Evolutionary conservation across 371 early-diverging fungal genomes (phyloP).

Genomic region (Mortierella sp.): DNA sequence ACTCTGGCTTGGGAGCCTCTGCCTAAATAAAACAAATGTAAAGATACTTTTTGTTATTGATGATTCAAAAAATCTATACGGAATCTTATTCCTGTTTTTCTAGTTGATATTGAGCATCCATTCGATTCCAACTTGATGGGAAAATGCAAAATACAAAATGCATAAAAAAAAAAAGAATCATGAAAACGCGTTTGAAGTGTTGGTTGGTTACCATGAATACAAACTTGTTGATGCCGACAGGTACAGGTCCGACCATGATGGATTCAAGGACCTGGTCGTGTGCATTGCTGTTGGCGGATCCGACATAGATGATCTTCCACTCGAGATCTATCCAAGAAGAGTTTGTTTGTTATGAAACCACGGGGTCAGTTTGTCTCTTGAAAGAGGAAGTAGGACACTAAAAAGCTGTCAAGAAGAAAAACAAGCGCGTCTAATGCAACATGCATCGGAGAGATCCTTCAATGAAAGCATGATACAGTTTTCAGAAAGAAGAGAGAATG

Average conservation of each 20-base stretch:
- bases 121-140: no score
- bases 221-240: conserved; percentile 96
- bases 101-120: no score
- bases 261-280: conserved; percentile 95
- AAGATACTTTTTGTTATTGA: no score
- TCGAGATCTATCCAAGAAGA: conserved; percentile 84
- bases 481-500: neutral
- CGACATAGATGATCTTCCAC: conserved; percentile 96
- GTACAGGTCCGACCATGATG: conserved; percentile 96
- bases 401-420: conserved; percentile 6
- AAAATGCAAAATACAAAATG: neutral
- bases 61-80: no score
- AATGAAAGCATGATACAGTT: no score
- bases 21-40: conserved; percentile 64
- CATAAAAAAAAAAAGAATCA: neutral
- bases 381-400: no score
- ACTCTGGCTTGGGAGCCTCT: conserved; percentile 74
- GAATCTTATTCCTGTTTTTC: no score
- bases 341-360: no score
- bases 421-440: no score
- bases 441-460: no score
- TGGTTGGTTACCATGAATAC: conserved; percentile 76
- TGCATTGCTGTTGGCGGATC: conserved; percentile 83
- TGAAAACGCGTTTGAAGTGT: neutral
- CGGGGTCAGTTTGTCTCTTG: no score